Base-by-base conservation (phyloP, 1,139 yeast species). In the Geotrichum aggregatum region DNA sequence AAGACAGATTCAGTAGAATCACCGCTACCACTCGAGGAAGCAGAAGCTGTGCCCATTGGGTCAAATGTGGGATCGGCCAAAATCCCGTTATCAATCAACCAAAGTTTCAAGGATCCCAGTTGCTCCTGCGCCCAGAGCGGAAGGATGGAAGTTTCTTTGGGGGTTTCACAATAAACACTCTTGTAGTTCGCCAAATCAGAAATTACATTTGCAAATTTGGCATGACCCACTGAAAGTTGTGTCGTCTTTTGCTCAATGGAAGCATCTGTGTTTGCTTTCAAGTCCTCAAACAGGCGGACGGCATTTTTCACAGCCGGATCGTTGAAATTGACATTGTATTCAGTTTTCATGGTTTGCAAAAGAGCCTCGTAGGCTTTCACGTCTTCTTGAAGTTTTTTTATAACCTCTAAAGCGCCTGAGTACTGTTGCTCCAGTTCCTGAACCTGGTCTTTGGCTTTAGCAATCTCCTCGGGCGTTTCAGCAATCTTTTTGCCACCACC, bases 271-370 rank as follows among this genome's bases (percentile, higher is more conserved):
- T 57, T 59, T 24, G 49, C 55, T 31, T 59, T 56, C 22, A 60
- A 55, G 28, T 65, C 69, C 54, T 81, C 83, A 69, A 75, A 89
- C 0, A 75, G 67, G 44, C 76, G 72, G 18, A 87, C 83, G 0
- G 95, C 83, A 10, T 73, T 77, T 64, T 87, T 87, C 18, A 91
- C 97, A 0, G 91, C 95, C 3, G 82, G 80, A 67, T 91, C 97
- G 65, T 89, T 91, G 71, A 87, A 88, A 66, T 89, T 89, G 35
- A 95, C 96, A 64, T 91, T 88, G 65, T 87, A 87, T 52, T 82
- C 79, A 2, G 72, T 65, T 24, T 77, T 71, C 70, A 86, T 69
- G 6, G 69, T 66, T 4, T 66, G 65, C 46, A 86, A 66, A 21
- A 80, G 70, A 1, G 55, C 50, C 58, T 80, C 83, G 50, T 83